Evolutionary conservation across 1,284 basidiomycete genomes (phyloP).

Genomic region (Fomes fomentarius): DNA sequence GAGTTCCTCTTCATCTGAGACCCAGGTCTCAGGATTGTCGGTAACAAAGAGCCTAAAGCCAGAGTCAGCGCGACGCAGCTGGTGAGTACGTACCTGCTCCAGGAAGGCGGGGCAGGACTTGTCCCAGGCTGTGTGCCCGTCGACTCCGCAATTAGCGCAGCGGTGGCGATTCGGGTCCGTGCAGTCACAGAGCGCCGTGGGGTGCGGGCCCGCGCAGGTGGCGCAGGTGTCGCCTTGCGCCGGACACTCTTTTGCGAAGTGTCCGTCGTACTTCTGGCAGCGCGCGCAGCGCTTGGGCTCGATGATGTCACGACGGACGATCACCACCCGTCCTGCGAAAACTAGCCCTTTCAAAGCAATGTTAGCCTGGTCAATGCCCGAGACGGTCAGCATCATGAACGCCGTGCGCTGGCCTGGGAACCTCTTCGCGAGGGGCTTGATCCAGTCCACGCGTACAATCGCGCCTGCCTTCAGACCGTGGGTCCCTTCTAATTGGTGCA

Average conservation of each 20-base stretch:
- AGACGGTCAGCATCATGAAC: background rate
- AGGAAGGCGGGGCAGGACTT: no score
- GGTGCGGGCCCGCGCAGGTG: constrained; percentile 28
- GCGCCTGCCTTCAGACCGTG: background rate
- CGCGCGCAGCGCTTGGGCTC: constrained; percentile 31
- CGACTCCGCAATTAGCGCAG: constrained; percentile 18
- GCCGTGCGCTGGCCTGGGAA: constrained; percentile 1
- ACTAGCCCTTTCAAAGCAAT: constrained; percentile 9
- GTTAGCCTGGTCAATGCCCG: constrained; percentile 10
- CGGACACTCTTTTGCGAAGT: constrained; percentile 31
- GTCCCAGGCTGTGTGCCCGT: constrained; percentile 19
- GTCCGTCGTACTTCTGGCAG: constrained; percentile 32
- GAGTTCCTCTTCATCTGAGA: constrained; percentile 5
- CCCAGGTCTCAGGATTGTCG: constrained; percentile 15
- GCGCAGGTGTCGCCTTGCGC: constrained; percentile 22
- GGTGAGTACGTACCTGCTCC: background rate
- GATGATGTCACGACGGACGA: no score
- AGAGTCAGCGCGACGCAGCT: background rate
- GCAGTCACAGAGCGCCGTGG: constrained; percentile 5
- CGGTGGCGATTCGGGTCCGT: background rate
- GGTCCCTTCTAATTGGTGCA: background rate
- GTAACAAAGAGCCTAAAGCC: constrained; percentile 18
- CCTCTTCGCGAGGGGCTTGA: constrained; percentile 15
- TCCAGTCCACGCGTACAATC: constrained; percentile 16
- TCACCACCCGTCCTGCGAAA: background rate